These are phyloP conservation scores for Colletotrichum costaricense DNA, from an alignment of 2,329 filamentous ascomycete species.

Conservation along the genomic window DNA sequence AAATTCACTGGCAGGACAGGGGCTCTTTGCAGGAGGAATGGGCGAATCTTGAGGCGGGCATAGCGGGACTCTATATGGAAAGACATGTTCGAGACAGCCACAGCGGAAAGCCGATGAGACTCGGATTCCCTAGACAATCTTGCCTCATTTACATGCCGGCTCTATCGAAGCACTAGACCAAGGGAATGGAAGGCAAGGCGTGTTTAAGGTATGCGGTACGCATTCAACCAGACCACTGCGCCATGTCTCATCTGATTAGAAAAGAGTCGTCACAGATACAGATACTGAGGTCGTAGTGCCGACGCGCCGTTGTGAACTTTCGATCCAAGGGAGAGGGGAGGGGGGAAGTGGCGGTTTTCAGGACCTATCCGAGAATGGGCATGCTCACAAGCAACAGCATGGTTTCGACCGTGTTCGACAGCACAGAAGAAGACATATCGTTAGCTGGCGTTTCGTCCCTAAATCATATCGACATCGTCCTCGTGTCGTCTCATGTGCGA, in stretches of 20 bases:
- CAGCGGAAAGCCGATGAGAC: constrained; percentile 3
- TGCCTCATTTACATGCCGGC: constrained; percentile 21
- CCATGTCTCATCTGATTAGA: constrained; percentile 26
- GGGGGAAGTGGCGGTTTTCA: neutral
- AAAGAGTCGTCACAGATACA: neutral
- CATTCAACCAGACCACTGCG: constrained; percentile 6
- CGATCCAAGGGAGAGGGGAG: too few species aligned
- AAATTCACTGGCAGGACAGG: constrained; percentile 12
- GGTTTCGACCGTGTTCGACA: constrained; percentile 2
- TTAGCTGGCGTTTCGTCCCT: constrained; percentile 12
- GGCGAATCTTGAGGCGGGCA: constrained; percentile 9
- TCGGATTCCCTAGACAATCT: constrained; percentile 4
- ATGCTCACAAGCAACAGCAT: constrained; percentile 1
- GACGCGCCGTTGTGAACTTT: constrained; percentile 12
- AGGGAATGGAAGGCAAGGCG: neutral
- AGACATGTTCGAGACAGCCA: constrained; percentile 28
- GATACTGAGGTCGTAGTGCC: neutral
- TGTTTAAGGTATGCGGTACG: neutral
- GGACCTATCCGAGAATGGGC: neutral
- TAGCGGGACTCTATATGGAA: neutral
- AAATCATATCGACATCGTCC: constrained; percentile 3
- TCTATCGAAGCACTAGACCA: neutral
- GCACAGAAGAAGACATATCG: constrained; percentile 9
- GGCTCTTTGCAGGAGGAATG: neutral
- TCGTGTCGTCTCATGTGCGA: constrained; percentile 26